These are phyloP conservation scores for Tulasnella sp. DNA, from an alignment of 768 basidiomycete species.

Conservation along the genomic window DNA sequence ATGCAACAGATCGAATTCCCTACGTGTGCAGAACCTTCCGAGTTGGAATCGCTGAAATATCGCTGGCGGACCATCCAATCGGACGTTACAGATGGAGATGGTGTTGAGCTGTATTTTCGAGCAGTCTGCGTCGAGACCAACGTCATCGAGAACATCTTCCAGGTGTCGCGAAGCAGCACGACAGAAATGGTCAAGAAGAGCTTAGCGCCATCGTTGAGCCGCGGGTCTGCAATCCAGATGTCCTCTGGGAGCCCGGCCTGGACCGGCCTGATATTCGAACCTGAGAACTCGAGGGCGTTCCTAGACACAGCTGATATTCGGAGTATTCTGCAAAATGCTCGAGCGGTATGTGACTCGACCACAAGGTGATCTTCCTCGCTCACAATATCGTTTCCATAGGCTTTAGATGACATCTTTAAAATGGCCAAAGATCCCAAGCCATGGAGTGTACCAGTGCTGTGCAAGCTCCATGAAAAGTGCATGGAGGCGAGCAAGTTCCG, in stretches of 20 bases:
- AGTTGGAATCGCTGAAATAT: not conserved
- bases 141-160: not conserved
- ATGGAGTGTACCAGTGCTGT: not conserved
- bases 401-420: too few species aligned
- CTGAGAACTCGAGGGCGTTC: too few species aligned
- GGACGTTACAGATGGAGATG: not conserved
- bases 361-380: not conserved
- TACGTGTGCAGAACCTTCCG: not conserved
- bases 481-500: conserved; percentile 1
- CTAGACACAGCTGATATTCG: not conserved
- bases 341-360: not conserved
- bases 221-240: too few species aligned
- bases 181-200: not conserved
- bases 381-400: not conserved
- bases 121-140: not conserved
- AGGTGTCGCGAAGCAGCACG: not conserved
- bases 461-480: not conserved
- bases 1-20: not conserved
- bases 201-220: not conserved
- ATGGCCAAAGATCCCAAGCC: not conserved
- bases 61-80: not conserved
- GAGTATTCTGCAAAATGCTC: not conserved
- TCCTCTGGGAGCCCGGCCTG: too few species aligned
- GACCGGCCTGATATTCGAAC: too few species aligned
- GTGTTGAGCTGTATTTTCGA: not conserved